Evolutionary conservation across 2,329 filamentous ascomycete genomes (phyloP).

Genomic region (Phaeosphaeria sp.): DNA sequence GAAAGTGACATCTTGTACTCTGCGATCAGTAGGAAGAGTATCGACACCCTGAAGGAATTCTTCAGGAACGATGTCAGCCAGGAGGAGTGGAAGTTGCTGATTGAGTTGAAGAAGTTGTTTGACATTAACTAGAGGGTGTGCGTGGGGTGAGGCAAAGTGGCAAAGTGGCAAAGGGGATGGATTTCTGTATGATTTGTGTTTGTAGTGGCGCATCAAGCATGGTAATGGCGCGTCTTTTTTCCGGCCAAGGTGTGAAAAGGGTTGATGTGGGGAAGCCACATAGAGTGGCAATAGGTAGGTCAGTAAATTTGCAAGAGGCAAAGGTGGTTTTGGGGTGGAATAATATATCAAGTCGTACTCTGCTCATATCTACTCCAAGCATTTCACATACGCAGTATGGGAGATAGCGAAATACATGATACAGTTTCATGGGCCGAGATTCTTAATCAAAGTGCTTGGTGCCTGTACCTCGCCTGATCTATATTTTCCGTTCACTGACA

Average conservation of each 20-base stretch:
- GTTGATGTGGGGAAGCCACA: not conserved
- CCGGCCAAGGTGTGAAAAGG: not conserved
- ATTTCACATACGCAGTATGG: no score
- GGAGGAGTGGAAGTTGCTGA: slow-evolving; percentile 94
- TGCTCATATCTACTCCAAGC: not conserved
- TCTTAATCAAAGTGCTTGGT: no score
- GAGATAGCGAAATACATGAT: no score
- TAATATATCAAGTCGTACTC: not conserved
- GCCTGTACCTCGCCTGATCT: no score
- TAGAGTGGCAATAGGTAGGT: not conserved
- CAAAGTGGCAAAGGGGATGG: not conserved
- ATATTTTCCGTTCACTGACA: no score
- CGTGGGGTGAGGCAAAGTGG: no score
- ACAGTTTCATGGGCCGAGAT: no score
- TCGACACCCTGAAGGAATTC: slow-evolving; percentile 95
- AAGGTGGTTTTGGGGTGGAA: not conserved
- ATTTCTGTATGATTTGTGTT: not conserved
- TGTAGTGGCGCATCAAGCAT: not conserved
- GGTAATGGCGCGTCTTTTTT: not conserved
- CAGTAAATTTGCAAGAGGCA: not conserved
- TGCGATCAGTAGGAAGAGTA: slow-evolving; percentile 83
- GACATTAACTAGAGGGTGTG: slow-evolving; percentile 64
- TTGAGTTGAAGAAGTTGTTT: slow-evolving; percentile 93
- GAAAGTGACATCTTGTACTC: slow-evolving; percentile 90
- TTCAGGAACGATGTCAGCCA: slow-evolving; percentile 86